These are phyloP conservation scores for Lactarius pseudohatsudake DNA, from an alignment of 768 basidiomycete genomes.

Conservation along the genomic window DNA sequence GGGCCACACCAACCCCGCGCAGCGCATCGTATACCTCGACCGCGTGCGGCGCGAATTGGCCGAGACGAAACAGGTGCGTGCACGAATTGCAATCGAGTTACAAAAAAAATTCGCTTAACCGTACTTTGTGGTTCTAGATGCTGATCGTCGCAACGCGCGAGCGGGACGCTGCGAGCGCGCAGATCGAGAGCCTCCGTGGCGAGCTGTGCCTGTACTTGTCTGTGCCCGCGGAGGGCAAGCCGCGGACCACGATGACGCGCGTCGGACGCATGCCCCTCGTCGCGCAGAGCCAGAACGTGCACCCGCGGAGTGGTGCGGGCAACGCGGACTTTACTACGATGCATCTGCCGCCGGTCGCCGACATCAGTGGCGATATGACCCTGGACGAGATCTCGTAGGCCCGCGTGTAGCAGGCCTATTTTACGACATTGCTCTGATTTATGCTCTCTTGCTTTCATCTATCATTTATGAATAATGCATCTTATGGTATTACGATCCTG, in stretches of 20 bases:
- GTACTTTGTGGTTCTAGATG: constrained; percentile 29
- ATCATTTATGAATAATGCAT: neutral
- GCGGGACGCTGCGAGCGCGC: constrained; percentile 33
- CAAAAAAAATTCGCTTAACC: neutral
- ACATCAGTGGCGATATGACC: constrained; percentile 34
- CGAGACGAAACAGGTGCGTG: constrained; percentile 69
- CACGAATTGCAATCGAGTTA: too few species aligned
- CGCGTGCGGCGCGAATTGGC: constrained; percentile 77
- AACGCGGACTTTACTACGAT: constrained; percentile 12
- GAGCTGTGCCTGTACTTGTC: constrained; percentile 40
- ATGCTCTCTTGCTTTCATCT: constrained; percentile 1
- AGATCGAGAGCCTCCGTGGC: constrained; percentile 36
- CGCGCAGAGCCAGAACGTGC: constrained; percentile 28
- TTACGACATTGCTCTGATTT: constrained; percentile 6
- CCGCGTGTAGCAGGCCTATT: neutral
- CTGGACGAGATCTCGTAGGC: constrained; percentile 34
- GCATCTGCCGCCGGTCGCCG: constrained; percentile 27
- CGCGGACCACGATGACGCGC: constrained; percentile 38
- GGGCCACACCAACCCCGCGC: constrained; percentile 80
- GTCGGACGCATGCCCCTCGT: constrained; percentile 35
- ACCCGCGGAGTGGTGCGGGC: neutral
- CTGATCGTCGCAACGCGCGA: constrained; percentile 36
- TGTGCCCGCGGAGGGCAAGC: constrained; percentile 35
- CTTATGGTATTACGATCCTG: neutral
- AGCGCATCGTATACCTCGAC: constrained; percentile 86